Evolutionary conservation across 2,329 filamentous ascomycete species (phyloP), one percentile per base, ranked within the genome.

Genomic region (Leptographium radiaticola): DNA sequence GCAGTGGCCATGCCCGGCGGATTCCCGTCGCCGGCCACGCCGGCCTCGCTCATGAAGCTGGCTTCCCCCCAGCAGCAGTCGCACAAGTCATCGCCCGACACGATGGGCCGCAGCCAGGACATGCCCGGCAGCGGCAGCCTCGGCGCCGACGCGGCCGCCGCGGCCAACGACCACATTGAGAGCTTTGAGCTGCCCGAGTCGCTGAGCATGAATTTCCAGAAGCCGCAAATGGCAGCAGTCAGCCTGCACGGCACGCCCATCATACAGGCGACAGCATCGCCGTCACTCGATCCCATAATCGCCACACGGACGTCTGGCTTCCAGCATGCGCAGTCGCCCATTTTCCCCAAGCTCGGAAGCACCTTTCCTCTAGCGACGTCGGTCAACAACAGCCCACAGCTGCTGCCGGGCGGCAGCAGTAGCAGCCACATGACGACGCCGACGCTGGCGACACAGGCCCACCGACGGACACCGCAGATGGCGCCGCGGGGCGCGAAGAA

Each of bases 1-100:
- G 38, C 40, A 4, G 18, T 43, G 13, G 63, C 31, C 55, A 58
- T 49, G 53, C 59, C 46, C 2, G 52, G 54, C 16, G 70, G 69
- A 25, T 73, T 72, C 51, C 72, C 70, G 61, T 80, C 82, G 52
- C 87, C 87, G 12, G 89, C 88, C 1, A 95, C 89, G 0, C 89
- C 89, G 1, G 88, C 90, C 10, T 95, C 89, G 8, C 70, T 95
- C 55, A 95, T 96, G 86, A 85, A 81, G 62, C 74, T 91, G 45
- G 76, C 75, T 4, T 74, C 76, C 31, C 77, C 77, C 62, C 73
- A 34, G 63, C 69, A 57, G 65, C 65, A 56, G 10, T 55, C 56
- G 10, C 57, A 59, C 49, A 56, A 55, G 43, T 30, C 56, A 5
- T 55, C 59, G 4, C 44, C 55, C 4, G 40, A 52, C 2, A 16